These are phyloP conservation scores for Lactarius indigo DNA, from an alignment of 768 basidiomycete genomes.

Conservation along the genomic window DNA sequence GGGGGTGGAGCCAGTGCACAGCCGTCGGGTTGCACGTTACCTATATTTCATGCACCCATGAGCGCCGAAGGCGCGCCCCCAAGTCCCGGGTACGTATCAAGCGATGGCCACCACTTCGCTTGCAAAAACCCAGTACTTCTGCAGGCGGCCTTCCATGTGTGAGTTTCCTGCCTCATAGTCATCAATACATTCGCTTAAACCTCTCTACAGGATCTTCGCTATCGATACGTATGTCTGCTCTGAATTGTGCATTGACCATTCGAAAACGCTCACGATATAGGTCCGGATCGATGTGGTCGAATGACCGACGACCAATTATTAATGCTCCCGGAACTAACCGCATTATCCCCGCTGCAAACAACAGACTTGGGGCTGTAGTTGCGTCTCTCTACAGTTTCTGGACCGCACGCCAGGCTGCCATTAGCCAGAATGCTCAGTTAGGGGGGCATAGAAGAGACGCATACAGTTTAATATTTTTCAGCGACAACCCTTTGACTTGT, in stretches of 20 bases:
- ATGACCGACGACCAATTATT: conserved; percentile 42
- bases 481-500: conserved; percentile 26
- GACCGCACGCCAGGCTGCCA: conserved; percentile 44
- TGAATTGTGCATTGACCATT: not conserved
- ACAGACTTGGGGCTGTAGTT: conserved; percentile 57
- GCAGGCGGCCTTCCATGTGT: conserved; percentile 59
- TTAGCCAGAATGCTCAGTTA: conserved; percentile 43
- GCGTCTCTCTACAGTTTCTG: conserved; percentile 54
- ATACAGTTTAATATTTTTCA: conserved; percentile 52
- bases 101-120: conserved; percentile 50
- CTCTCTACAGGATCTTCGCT: conserved; percentile 43
- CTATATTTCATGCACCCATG: conserved; percentile 47
- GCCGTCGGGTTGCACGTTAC: conserved; percentile 51
- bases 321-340: conserved; percentile 39
- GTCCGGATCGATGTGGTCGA: conserved; percentile 46
- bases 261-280: too few relatives aligned
- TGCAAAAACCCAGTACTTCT: conserved; percentile 52
- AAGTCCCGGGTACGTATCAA: conserved; percentile 46
- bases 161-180: conserved; percentile 27
- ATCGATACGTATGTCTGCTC: conserved; percentile 40
- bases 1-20: conserved; percentile 35
- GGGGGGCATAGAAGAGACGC: conserved; percentile 42
- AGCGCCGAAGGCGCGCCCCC: conserved; percentile 24
- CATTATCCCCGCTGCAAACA: conserved; percentile 38
- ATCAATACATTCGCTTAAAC: not conserved